Evolutionary conservation across 2,329 filamentous ascomycete genomes (phyloP).

Genomic region (Trichoderma atrobrunneum): DNA sequence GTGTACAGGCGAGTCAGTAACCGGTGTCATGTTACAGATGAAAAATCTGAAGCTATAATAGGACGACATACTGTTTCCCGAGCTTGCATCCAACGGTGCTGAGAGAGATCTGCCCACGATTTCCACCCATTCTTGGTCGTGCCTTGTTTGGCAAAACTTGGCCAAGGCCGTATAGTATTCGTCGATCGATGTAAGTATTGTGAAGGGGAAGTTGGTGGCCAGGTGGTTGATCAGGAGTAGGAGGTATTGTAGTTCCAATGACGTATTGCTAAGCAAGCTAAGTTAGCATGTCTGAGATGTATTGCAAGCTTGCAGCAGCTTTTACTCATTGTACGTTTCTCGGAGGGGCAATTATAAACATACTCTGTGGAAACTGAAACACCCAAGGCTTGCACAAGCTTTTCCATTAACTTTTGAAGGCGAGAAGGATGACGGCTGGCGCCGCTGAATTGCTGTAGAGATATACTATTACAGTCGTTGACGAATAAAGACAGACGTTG

Average conservation of each 20-base stretch:
- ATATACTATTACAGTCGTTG: constrained; percentile 40
- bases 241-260: constrained; percentile 27
- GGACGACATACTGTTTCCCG: constrained; percentile 23
- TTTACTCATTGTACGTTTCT: neutral
- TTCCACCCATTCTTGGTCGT: constrained; percentile 23
- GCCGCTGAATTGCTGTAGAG: constrained; percentile 37
- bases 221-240: constrained; percentile 38
- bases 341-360: constrained; percentile 10
- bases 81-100: constrained; percentile 28
- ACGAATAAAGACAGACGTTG: constrained; percentile 46
- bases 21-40: neutral
- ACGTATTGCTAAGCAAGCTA: constrained; percentile 20
- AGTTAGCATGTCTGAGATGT: constrained; percentile 20
- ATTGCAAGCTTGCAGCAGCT: neutral
- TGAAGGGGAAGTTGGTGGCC: constrained; percentile 22
- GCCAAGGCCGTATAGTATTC: constrained; percentile 43
- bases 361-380: constrained; percentile 26
- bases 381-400: constrained; percentile 38
- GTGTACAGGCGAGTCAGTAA: neutral
- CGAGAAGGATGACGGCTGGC: constrained; percentile 30
- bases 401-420: constrained; percentile 35
- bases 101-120: constrained; percentile 31
- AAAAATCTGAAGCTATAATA: neutral
- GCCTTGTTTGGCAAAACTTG: constrained; percentile 32
- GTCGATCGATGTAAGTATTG: constrained; percentile 27